Conservation (phyloP, 805 yeast genomes). For the Wickerhamomyces silvicola region DNA sequence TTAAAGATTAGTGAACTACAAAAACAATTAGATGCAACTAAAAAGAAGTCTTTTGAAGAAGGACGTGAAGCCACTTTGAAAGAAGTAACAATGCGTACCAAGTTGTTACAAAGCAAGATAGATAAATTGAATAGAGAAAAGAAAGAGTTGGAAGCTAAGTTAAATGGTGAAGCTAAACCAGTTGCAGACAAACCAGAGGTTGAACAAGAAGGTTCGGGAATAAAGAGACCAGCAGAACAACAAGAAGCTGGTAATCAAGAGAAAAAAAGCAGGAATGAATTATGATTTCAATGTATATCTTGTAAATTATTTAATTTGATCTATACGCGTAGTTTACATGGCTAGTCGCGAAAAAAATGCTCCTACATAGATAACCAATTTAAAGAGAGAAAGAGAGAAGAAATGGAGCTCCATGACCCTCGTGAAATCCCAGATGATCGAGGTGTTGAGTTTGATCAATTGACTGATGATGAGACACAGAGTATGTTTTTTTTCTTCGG, state of each 20-base stretch:
- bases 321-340: too few species aligned
- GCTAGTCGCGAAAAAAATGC: too few species aligned
- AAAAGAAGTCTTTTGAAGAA: slow-evolving; percentile 13
- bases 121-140: slow-evolving; percentile 30
- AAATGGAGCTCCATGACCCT: too few species aligned
- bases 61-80: slow-evolving; percentile 22
- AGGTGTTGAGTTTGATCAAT: slow-evolving; percentile 5
- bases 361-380: too few species aligned
- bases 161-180: slow-evolving; percentile 3
- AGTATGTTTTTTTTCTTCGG: too few species aligned
- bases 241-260: slow-evolving; percentile 2
- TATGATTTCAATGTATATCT: too few species aligned
- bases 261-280: slow-evolving; percentile 1
- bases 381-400: too few species aligned
- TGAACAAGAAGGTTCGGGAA: background rate
- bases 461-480: slow-evolving; percentile 8
- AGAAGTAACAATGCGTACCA: slow-evolving; percentile 32
- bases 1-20: slow-evolving; percentile 23
- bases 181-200: too few species aligned
- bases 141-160: slow-evolving; percentile 28
- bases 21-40: slow-evolving; percentile 21
- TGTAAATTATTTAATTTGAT: too few species aligned
- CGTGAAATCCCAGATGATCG: slow-evolving; percentile 7
- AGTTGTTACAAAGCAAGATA: slow-evolving; percentile 36
- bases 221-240: slow-evolving; percentile 2